Percentiles rank a stretch among this genome's conserved stretches.
Evolutionary conservation across 1,284 basidiomycete species (phyloP).

Genomic region (Irpex sp.): DNA sequence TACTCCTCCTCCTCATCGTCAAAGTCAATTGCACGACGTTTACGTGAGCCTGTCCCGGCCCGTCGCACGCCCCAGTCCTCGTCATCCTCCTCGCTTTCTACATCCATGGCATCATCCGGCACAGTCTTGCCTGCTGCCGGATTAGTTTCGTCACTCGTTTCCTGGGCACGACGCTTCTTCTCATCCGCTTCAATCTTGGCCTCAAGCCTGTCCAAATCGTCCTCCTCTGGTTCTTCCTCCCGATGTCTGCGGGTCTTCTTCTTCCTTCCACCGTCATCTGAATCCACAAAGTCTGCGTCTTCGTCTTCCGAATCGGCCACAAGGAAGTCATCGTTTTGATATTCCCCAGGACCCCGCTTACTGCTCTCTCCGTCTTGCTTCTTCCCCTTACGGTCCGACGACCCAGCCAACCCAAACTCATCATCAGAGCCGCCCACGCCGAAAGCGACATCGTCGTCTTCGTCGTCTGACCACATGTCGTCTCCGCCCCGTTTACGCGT

Average conservation of each 20-base stretch:
- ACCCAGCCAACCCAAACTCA: constrained; percentile 32
- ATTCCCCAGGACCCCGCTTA: constrained; percentile 53
- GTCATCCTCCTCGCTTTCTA: constrained; percentile 74
- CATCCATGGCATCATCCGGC: constrained; percentile 51
- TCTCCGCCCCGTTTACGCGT: constrained; percentile 32
- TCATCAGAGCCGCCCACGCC: constrained; percentile 60
- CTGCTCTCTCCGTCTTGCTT: constrained; percentile 39
- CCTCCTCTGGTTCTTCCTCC: constrained; percentile 48
- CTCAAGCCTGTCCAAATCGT: constrained; percentile 67
- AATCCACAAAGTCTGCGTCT: constrained; percentile 32
- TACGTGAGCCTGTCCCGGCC: constrained; percentile 48
- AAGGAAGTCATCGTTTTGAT: constrained; percentile 80
- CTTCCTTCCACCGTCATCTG: constrained; percentile 29
- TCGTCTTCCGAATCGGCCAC: constrained; percentile 76
- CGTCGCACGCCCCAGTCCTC: constrained; percentile 62
- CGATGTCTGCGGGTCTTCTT: constrained; percentile 36
- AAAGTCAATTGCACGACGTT: constrained; percentile 51
- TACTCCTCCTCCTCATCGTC: constrained; percentile 64
- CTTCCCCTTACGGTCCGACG: constrained; percentile 33
- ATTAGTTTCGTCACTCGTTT: constrained; percentile 24
- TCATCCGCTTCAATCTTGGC: constrained; percentile 53
- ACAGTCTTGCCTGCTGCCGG: constrained; percentile 13
- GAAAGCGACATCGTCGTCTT: constrained; percentile 33
- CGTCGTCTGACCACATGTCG: constrained; percentile 43
- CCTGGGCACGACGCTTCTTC: constrained; percentile 36